A percentile compares a stretch with the other conserved stretches of the same genome.
These are phyloP conservation scores for Ceratocystis harringtonii DNA, from an alignment of 2,329 filamentous ascomycete genomes.

Conservation along the genomic window DNA sequence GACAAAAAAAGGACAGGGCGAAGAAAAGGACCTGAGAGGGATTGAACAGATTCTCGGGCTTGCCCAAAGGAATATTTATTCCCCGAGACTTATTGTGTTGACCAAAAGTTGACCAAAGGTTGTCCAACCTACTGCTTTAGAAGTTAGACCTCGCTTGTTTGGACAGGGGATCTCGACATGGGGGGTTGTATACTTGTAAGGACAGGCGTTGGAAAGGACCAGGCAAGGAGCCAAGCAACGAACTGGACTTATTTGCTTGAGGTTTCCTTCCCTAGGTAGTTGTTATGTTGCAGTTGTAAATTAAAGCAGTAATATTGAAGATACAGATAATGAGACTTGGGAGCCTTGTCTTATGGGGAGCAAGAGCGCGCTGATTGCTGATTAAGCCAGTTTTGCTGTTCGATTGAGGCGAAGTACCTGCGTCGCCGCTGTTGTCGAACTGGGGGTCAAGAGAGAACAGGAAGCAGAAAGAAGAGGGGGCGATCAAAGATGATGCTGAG, in stretches of 20 bases:
- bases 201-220: slow-evolving; percentile 3
- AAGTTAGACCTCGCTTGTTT: slow-evolving; percentile 15
- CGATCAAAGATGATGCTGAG: neutral
- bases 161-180: slow-evolving; percentile 9
- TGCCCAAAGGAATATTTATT: slow-evolving; percentile 11
- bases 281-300: neutral
- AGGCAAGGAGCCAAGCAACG: slow-evolving; percentile 6
- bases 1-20: slow-evolving; percentile 3
- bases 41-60: slow-evolving; percentile 8
- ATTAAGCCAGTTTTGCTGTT: neutral
- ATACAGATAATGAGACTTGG: slow-evolving; percentile 1
- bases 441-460: neutral
- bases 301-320: neutral
- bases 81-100: slow-evolving; percentile 7
- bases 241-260: neutral
- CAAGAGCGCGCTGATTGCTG: neutral
- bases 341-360: neutral
- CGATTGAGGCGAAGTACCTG: neutral
- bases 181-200: neutral
- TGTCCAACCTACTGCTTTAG: slow-evolving; percentile 14
- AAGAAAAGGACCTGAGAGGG: slow-evolving; percentile 3
- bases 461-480: neutral
- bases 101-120: neutral
- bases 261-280: neutral
- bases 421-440: neutral